These are phyloP conservation scores for Verticillium dahliae DNA, from an alignment of 2,329 filamentous ascomycete species.

Conservation along the genomic window DNA sequence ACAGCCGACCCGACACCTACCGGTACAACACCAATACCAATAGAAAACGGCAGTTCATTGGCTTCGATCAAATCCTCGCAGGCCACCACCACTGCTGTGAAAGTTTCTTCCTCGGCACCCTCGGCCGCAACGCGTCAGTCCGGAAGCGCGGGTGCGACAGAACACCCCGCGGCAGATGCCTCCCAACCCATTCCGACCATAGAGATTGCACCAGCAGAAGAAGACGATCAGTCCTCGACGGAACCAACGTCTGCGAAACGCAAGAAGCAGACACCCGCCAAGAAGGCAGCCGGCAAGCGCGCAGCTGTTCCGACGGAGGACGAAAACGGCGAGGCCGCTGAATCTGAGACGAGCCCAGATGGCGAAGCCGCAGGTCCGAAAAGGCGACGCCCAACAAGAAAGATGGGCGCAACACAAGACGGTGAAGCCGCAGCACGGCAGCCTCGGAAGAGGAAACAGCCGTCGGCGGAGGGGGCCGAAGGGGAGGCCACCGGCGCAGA, in stretches of 20 bases:
- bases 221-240: neutral
- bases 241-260: neutral
- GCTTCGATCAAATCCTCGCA: neutral
- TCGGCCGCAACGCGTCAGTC: no score
- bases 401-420: neutral
- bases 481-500: conserved; percentile 5
- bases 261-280: conserved; percentile 10
- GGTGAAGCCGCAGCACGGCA: conserved; percentile 8
- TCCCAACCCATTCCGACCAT: neutral
- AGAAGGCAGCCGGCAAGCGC: neutral
- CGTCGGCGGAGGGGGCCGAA: conserved; percentile 4
- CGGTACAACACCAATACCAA: neutral
- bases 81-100: neutral
- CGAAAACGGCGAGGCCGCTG: conserved; percentile 7
- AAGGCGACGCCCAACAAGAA: conserved; percentile 4
- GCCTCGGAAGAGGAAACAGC: conserved; percentile 6
- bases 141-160: neutral
- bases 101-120: neutral
- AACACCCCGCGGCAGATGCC: neutral
- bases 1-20: neutral
- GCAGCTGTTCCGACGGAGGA: conserved; percentile 6
- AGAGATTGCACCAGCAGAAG: neutral
- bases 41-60: neutral
- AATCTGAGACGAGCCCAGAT: neutral
- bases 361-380: conserved; percentile 1